These are phyloP conservation scores for Coprinopsis cinerea DNA, from an alignment of 768 basidiomycete species.

Conservation along the genomic window DNA sequence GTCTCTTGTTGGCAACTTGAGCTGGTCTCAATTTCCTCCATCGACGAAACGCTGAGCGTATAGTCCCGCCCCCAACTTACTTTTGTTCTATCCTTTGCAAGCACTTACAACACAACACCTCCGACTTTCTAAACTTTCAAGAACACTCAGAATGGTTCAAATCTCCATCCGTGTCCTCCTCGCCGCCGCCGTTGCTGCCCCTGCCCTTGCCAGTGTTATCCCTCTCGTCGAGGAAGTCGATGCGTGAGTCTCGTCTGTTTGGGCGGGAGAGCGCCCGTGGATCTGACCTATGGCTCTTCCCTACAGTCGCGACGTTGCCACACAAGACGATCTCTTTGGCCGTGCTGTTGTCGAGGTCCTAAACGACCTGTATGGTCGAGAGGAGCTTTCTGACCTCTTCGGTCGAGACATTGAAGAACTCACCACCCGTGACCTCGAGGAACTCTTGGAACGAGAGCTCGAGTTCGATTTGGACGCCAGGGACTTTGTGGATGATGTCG, in stretches of 20 bases:
- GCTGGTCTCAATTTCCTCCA: constrained; percentile 10
- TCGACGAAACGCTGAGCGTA: constrained; percentile 5
- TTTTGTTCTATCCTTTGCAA: neutral
- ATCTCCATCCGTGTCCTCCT: constrained; percentile 3
- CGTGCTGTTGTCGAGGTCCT: constrained; percentile 8
- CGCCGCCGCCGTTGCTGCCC: constrained; percentile 6
- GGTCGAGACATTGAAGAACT: constrained; percentile 8
- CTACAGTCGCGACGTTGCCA: constrained; percentile 5
- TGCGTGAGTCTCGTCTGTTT: constrained; percentile 3
- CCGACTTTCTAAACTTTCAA: neutral
- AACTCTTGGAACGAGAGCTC: constrained; percentile 7
- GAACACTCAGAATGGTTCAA: constrained; percentile 4
- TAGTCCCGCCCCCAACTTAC: neutral
- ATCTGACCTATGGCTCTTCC: neutral
- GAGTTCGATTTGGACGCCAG: constrained; percentile 2
- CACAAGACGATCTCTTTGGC: constrained; percentile 7
- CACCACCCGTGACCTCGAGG: constrained; percentile 3
- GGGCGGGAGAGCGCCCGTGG: neutral
- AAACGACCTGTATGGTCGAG: constrained; percentile 9
- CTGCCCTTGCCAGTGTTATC: constrained; percentile 1
- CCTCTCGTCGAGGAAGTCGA: neutral
- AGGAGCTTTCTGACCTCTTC: constrained; percentile 6
- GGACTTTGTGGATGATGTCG: neutral
- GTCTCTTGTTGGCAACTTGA: constrained; percentile 1
- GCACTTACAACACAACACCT: neutral